These are phyloP conservation scores for Ophiostoma angusticollis DNA, from an alignment of 2,329 filamentous ascomycete species.

Conservation along the genomic window DNA sequence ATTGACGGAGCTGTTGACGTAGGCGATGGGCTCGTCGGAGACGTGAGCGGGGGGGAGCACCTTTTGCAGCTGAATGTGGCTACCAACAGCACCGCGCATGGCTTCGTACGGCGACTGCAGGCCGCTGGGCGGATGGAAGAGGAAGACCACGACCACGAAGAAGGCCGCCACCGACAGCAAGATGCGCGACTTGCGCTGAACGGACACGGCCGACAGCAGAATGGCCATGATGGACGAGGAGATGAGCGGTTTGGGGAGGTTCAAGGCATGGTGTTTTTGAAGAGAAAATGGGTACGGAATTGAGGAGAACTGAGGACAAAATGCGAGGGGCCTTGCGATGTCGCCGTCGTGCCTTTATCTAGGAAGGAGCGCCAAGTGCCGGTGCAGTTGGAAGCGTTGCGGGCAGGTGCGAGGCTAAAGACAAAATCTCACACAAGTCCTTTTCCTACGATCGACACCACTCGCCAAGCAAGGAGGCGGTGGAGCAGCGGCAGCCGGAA, in stretches of 20 bases:
- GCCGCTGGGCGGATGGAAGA: neutral
- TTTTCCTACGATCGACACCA: no score
- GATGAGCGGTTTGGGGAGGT: neutral
- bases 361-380: no score
- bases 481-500: no score
- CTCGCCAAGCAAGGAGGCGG: no score
- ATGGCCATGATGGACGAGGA: constrained; percentile 1
- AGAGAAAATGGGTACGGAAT: no score
- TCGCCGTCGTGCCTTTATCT: no score
- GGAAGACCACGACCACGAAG: no score
- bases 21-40: constrained; percentile 11
- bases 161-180: constrained; percentile 1
- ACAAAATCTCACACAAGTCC: constrained; percentile 5
- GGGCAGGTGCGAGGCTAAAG: constrained; percentile 6
- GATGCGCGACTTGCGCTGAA: constrained; percentile 6
- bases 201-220: constrained; percentile 4
- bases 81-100: no score
- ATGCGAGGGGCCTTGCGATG: neutral
- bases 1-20: constrained; percentile 19
- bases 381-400: no score
- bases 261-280: no score
- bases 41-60: constrained; percentile 2
- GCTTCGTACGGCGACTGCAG: no score
- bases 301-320: neutral
- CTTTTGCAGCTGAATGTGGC: constrained; percentile 3